Evolutionary conservation across 257 asterid genomes (phyloP), one percentile per base, ranked within the genome.

Genomic region (Agastache rugosa): DNA sequence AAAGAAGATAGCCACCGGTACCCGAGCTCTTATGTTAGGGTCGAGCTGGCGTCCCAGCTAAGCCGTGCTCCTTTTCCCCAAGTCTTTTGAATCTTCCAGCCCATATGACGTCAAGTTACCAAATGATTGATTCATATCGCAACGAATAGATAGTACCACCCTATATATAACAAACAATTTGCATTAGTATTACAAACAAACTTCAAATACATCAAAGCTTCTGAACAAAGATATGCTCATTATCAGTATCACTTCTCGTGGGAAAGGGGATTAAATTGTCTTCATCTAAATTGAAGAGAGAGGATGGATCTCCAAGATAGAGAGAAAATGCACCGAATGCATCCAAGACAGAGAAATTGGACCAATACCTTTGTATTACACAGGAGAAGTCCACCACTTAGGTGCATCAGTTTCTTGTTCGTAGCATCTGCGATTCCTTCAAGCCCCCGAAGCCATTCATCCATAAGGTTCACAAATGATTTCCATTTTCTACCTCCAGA

Each of bases 401-500:
- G 35, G 39, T 58, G 39, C 39, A n/a, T 58, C 12, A 5, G 17
- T 35, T 61, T 50, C 55, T 37, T 47, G 47, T 23, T 27, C 47
- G 8, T 4, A 10, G 75, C 66, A 70, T 42, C 6, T n/a, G 10
- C 48, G 7, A 16, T 41, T 65, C 73, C 78, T 23, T 59, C 19
- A 12, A 3, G 7, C 35, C 39, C 65, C 23, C 14, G 23, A 60
- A 60, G 22, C 11, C 14, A 22, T 60, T 60, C 42, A 7, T 4
- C 31, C 65, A 60, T 29, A 19, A 60, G 44, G 34, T 58, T 58
- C 63, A 58, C 19, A 58, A 60, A 11, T 9, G 65, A 60, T 29
- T 60, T 60, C 65, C 65, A 60, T 60, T 60, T 60, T 60, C 23
- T 14, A 58, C 59, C 45, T 47, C 29, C 39, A 67, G 41, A 50